Conservation (phyloP, 2,329 filamentous ascomycete genomes). For the Botrytis fabae region DNA sequence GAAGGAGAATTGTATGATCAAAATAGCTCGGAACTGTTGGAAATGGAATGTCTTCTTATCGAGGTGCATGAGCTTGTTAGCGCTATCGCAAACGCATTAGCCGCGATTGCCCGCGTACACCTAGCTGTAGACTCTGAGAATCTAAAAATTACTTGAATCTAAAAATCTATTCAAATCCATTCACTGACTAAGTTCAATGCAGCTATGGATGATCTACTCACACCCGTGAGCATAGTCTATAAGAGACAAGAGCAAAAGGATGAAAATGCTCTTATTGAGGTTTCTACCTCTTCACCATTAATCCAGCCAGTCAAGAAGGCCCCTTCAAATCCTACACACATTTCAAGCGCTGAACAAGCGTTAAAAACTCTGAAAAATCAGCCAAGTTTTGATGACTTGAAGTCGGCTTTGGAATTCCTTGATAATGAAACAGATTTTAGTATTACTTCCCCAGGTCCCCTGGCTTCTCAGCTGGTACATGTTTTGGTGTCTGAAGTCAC, state of each 20-base stretch:
- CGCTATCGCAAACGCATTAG: slow-evolving; percentile 25
- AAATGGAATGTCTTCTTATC: slow-evolving; percentile 26
- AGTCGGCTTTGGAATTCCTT: slow-evolving; percentile 55
- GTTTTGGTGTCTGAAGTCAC: slow-evolving; percentile 71
- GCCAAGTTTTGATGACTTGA: slow-evolving; percentile 60
- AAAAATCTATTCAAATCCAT: not conserved
- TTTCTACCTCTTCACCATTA: slow-evolving; percentile 25
- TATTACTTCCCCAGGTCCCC: slow-evolving; percentile 63
- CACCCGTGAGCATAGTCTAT: slow-evolving; percentile 48
- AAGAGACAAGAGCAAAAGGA: slow-evolving; percentile 26
- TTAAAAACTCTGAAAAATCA: slow-evolving; percentile 62
- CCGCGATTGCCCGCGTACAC: not conserved
- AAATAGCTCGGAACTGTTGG: slow-evolving; percentile 1
- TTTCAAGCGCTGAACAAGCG: slow-evolving; percentile 47
- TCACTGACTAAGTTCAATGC: slow-evolving; percentile 26
- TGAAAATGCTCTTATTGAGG: slow-evolving; percentile 33
- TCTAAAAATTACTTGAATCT: not conserved
- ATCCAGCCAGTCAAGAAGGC: slow-evolving; percentile 24
- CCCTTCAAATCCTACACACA: slow-evolving; percentile 9
- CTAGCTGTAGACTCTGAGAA: not conserved
- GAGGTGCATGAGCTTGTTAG: slow-evolving; percentile 24
- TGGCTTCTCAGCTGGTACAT: slow-evolving; percentile 73
- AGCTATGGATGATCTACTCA: slow-evolving; percentile 52
- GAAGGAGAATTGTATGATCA: not conserved
- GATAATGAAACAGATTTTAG: slow-evolving; percentile 48